Base-by-base conservation (phyloP, 768 basidiomycete genomes). In the Mycena amicta region DNA sequence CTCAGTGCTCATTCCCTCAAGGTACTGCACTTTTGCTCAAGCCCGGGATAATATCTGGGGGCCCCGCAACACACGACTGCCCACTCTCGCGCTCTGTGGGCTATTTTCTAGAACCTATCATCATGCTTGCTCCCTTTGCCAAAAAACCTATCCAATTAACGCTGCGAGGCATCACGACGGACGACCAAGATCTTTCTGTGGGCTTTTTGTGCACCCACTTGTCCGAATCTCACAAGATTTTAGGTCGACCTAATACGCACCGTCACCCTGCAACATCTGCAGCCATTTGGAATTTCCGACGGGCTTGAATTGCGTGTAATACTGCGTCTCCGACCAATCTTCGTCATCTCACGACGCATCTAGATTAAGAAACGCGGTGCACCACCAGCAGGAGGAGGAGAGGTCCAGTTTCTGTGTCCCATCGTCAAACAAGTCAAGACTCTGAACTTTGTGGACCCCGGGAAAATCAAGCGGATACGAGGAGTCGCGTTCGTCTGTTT, bases 361-460 rank as follows among this genome's bases (percentile, higher is more conserved):
- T 57, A 95, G 90, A 97, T 99, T 56, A 95, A 90, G 72, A 96
- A 90, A 68, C 86, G 97, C n/a, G 97, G 97, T 2, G 85, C 94
- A 22, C 80, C 90, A 31, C 97, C 97, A 3, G 79, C 81, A 25
- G 97, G 97, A 16, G 97, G 97, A 4, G 97, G 97, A 27, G 94
- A 98, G 75, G 80, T 92, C 6, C 89, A 95, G 57, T 96, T 98
- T 68, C 72, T 92, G n/a, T 98, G 93, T 64, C 96, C 97, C 0
- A 78, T 93, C 15, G 86, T 98, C 3, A 93, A 93, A 67, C 89
- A 93, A 60, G 85, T 93, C 40, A 98, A 95, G 69, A 95, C 93
- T 0, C 68, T 98, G 50, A 92, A 98, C 68, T 98, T 98, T 66
- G 83, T 95, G 1, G 92, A 95, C 29, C 82, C 88, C 20, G 97